phyloP scores from a whole-genome alignment of 2,329 filamentous ascomycete genomes.

The Raffaelea ambrosiae region DNA sequence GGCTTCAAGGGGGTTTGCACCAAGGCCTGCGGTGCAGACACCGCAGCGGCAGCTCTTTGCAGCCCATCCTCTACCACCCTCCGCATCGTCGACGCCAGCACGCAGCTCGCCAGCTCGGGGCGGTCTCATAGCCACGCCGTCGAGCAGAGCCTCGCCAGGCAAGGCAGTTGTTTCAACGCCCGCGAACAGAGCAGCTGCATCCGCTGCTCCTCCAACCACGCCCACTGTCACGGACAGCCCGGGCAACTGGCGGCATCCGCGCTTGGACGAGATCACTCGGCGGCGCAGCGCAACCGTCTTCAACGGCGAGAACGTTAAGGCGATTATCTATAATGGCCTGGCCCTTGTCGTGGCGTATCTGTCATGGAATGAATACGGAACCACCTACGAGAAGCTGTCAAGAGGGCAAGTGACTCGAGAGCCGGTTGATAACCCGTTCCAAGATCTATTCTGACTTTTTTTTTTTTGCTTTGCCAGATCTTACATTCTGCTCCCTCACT shows the following conservation, averaged over 20 bases:
- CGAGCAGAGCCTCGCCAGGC: too few species aligned
- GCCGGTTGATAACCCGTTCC: too few species aligned
- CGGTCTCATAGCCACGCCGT: too few species aligned
- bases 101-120: too few species aligned
- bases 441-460: neutral
- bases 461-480: slow-evolving; percentile 18
- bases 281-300: slow-evolving; percentile 74
- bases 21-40: neutral
- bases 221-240: slow-evolving; percentile 45
- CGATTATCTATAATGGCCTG: slow-evolving; percentile 59
- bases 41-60: neutral
- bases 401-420: slow-evolving; percentile 23
- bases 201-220: neutral
- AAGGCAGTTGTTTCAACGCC: too few species aligned
- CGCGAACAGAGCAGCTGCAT: neutral
- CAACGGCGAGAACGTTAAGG: slow-evolving; percentile 64
- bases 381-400: slow-evolving; percentile 19
- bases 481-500: slow-evolving; percentile 19
- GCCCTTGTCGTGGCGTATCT: slow-evolving; percentile 20
- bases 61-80: neutral
- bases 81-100: neutral
- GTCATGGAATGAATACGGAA: neutral
- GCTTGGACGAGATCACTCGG: slow-evolving; percentile 75
- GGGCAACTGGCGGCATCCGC: slow-evolving; percentile 86
- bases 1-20: too few species aligned